Evolutionary conservation across 2,329 filamentous ascomycete species (phyloP).

Genomic region (Purpureocillium takamizusanense): DNA sequence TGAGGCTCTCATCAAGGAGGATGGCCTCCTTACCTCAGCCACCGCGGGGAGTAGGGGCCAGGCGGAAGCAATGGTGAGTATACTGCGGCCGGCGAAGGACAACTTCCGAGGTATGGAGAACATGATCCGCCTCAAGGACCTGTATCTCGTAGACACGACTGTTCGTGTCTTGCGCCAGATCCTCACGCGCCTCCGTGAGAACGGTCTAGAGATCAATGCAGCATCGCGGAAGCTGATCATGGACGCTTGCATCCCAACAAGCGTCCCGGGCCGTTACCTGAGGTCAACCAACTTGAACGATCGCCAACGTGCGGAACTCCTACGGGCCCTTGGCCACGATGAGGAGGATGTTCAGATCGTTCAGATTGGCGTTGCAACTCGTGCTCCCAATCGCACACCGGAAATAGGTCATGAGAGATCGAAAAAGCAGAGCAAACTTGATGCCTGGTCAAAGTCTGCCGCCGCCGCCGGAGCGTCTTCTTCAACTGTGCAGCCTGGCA

Average conservation of each 20-base stretch:
- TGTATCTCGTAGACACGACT: slow-evolving; percentile 73
- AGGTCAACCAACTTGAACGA: slow-evolving; percentile 72
- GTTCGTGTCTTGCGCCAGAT: slow-evolving; percentile 80
- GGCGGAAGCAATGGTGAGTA: slow-evolving; percentile 27
- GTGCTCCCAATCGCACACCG: slow-evolving; percentile 11
- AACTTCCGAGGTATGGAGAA: slow-evolving; percentile 63
- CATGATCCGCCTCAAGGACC: slow-evolving; percentile 85
- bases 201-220: slow-evolving; percentile 60
- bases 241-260: slow-evolving; percentile 54
- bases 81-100: slow-evolving; percentile 29
- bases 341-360: slow-evolving; percentile 44
- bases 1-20: slow-evolving; percentile 74
- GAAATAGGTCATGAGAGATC: slow-evolving; percentile 21
- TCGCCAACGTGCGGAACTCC: slow-evolving; percentile 77
- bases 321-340: slow-evolving; percentile 48
- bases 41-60: slow-evolving; percentile 24
- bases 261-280: slow-evolving; percentile 41
- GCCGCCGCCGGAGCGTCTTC: slow-evolving; percentile 14
- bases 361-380: slow-evolving; percentile 23
- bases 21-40: slow-evolving; percentile 71
- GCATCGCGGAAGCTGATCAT: slow-evolving; percentile 52
- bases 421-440: slow-evolving; percentile 52
- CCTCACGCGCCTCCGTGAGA: slow-evolving; percentile 69
- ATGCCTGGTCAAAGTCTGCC: slow-evolving; percentile 50
- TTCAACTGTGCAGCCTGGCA: slow-evolving; percentile 13